Percentiles rank a stretch among this genome's conserved stretches.
Evolutionary conservation across 352 stramenopile species (phyloP).

Genomic region (Phytophthora sp.): DNA sequence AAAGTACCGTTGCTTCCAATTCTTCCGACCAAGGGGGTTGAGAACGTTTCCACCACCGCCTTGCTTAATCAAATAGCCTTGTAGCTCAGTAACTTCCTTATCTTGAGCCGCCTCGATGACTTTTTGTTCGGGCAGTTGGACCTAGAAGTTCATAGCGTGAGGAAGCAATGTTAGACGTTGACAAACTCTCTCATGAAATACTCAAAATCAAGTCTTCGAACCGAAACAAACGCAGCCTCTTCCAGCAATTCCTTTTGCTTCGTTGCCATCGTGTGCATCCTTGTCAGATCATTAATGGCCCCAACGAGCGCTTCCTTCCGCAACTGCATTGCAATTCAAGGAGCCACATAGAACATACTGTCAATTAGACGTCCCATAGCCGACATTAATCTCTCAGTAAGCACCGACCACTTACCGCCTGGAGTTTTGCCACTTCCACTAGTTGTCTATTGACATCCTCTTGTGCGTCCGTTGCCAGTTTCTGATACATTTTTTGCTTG

Average conservation of each 20-base stretch:
- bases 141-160: slow-evolving; percentile 38
- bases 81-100: slow-evolving; percentile 60
- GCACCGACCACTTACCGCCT: slow-evolving; percentile 47
- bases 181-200: not conserved
- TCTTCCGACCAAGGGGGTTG: slow-evolving; percentile 80
- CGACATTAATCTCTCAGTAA: not conserved
- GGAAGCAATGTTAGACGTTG: not conserved
- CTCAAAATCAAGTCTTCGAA: slow-evolving; percentile 25
- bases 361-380: not conserved
- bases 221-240: slow-evolving; percentile 80
- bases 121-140: slow-evolving; percentile 80
- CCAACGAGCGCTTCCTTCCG: slow-evolving; percentile 76
- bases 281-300: slow-evolving; percentile 67
- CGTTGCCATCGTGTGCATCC: slow-evolving; percentile 68
- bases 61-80: slow-evolving; percentile 90
- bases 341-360: not conserved
- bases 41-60: slow-evolving; percentile 77
- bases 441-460: slow-evolving; percentile 69
- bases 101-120: slow-evolving; percentile 82
- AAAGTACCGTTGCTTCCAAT: slow-evolving; percentile 92
- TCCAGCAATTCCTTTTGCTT: slow-evolving; percentile 78
- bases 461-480: slow-evolving; percentile 59
- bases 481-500: slow-evolving; percentile 70
- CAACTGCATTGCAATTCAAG: slow-evolving; percentile 38
- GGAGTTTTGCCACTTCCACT: slow-evolving; percentile 68